Evolutionary conservation across 345 rosid genomes (phyloP), one percentile per base, ranked within the genome.

Genomic region (Acer saccharum): DNA sequence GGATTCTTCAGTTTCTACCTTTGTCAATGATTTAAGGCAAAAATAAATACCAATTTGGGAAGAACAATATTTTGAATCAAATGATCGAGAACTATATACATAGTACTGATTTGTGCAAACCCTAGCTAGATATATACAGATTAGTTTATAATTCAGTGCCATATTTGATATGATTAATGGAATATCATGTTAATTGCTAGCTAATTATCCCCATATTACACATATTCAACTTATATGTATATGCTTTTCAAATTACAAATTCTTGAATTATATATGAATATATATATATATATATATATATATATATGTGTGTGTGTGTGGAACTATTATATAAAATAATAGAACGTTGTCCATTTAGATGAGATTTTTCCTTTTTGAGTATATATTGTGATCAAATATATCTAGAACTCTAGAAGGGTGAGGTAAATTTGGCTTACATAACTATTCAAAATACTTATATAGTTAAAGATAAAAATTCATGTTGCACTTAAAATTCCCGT

Each of bases 401-500:
- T 69, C 14, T 25, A 60, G 17, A 67, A 18, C 35, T 69, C n/a
- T 25, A 60, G 17, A 67, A 12, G 65, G 62, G n/a, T 43, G 18
- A 16, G 20, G 21, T 69, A 21, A 54, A 21, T 73, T 63, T 23
- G 69, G 69, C 77, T 60, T 60, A 13, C 57, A 68, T 35, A 23
- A 76, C 74, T 48, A 69, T 69, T 72, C 29, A 23, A 13, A 54
- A 54, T 74, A n/a, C 60, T 70, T 9, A 63, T 17, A 14, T 67
- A 55, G 18, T n/a, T 67, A 65, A 69, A 60, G 72, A 71, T 63
- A 68, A 63, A 52, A 39, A 23, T 65, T 32, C 65, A 25, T 58
- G 52, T 41, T 77, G 78, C 73, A 81, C 77, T 63, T 64, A 73
- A 67, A 73, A 64, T 84, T 81, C 80, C 83, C 80, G 83, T 83